Base-by-base conservation (phyloP, 495 filamentous ascomycete genomes). In the Bryoglossum gracile region DNA sequence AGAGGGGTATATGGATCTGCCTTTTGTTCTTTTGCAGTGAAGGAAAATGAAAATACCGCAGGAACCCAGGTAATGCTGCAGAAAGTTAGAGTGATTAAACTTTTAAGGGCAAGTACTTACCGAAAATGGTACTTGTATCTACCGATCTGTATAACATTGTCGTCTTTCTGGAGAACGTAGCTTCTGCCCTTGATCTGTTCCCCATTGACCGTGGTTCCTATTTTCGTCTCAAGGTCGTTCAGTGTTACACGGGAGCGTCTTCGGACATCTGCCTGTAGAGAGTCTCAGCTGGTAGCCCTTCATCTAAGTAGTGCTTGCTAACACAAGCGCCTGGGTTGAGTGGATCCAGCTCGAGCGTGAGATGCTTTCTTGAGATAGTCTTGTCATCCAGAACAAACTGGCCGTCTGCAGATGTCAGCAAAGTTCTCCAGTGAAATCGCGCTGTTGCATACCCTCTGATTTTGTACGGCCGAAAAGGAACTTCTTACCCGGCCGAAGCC, bases 301-400 rank as follows among this genome's bases (percentile, higher is more conserved):
- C 48, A 13, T 4, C 18, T 28, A 0, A 19, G 11, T 18, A 30
- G 36, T 18, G 8, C 8, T 34, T 25, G 75, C 40, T 38, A 77
- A 94, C 86, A 45, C 81, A 84, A 64, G 88, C 82, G 41, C 78
- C 85, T 6, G 80, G 66, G 25, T 70, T 65, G 4, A 92, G 83
- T 0, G 65, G 52, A 10, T 72, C 78, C 2, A 97, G 80, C 22
- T 81, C 71, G 45, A 98, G 80, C 23, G 81, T 80, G 56, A 96
- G 69, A 63, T 98, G 92, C 53, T 91, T 83, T 24, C 91, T 76
- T n/a, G 92, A 98, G 41, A 98, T 82, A 4, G 80, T 80, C 51
- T 84, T 83, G 48, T 89, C 70, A 43, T 65, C 87, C 62, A 81
- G 81, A 59, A 58, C 76, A 67, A 73, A 68, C 63, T 78, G 57